Conservation (phyloP, 2,329 filamentous ascomycete genomes). For the Colletotrichum gigasporum region DNA sequence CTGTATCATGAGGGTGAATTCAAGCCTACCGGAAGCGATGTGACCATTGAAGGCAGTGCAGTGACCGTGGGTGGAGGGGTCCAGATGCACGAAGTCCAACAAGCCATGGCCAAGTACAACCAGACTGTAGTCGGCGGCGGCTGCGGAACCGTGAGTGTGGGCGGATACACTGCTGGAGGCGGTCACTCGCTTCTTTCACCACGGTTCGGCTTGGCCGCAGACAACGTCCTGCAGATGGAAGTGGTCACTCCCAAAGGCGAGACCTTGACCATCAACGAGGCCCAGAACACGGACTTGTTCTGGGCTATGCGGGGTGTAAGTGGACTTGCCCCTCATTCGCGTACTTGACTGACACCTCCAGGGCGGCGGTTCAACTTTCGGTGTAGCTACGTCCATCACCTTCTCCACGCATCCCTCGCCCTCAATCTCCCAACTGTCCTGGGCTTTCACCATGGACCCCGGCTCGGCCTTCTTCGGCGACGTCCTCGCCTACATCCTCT, state of each 20-base stretch:
- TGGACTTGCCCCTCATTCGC: background rate
- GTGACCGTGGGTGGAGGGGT: constrained; percentile 64
- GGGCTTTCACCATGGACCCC: constrained; percentile 36
- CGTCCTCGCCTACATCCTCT: constrained; percentile 56
- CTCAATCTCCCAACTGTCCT: constrained; percentile 38
- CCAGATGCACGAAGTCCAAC: constrained; percentile 59
- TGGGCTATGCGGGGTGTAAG: constrained; percentile 69
- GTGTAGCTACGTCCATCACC: constrained; percentile 66
- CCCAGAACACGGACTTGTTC: constrained; percentile 66
- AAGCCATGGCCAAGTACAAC: constrained; percentile 52
- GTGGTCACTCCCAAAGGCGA: constrained; percentile 63
- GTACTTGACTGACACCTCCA: constrained; percentile 33
- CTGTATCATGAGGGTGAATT: background rate
- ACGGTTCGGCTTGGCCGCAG: constrained; percentile 67
- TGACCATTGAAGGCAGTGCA: constrained; percentile 46
- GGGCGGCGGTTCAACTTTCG: constrained; percentile 70
- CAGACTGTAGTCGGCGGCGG: constrained; percentile 64
- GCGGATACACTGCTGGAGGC: constrained; percentile 69
- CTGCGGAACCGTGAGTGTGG: constrained; percentile 64
- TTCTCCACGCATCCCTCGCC: constrained; percentile 59
- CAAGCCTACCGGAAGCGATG: background rate
- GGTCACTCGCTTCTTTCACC: constrained; percentile 66
- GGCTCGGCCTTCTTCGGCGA: constrained; percentile 53
- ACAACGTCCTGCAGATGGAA: constrained; percentile 68
- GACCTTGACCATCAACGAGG: constrained; percentile 60